These are phyloP conservation scores for Mucor velutinosus DNA, from an alignment of 371 early-diverging fungal species.

Conservation along the genomic window DNA sequence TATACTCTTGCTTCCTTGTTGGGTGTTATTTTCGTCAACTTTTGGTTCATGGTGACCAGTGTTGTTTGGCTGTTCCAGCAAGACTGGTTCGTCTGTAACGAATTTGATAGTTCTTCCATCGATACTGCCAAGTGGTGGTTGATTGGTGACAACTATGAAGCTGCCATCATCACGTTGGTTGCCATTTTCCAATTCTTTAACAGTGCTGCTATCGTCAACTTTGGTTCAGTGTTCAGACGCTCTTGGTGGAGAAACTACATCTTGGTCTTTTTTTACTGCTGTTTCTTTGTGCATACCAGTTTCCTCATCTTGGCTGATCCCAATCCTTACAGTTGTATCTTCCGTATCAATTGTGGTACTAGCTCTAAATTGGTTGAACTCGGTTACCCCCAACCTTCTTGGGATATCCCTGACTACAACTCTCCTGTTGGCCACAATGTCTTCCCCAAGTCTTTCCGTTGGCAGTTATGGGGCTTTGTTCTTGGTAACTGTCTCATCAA, in stretches of 20 bases:
- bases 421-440: conserved; percentile 69
- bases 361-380: conserved; percentile 40
- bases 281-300: conserved; percentile 58
- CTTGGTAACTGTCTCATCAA: conserved; percentile 40
- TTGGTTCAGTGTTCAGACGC: conserved; percentile 69
- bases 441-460: conserved; percentile 67
- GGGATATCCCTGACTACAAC: conserved; percentile 61
- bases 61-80: conserved; percentile 62
- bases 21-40: conserved; percentile 74
- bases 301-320: conserved; percentile 66
- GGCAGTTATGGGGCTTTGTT: conserved; percentile 57
- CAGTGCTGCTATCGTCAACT: conserved; percentile 74
- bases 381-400: conserved; percentile 54
- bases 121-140: conserved; percentile 83
- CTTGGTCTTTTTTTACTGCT: conserved; percentile 57
- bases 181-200: conserved; percentile 71
- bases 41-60: conserved; percentile 48
- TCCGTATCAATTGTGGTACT: conserved; percentile 80
- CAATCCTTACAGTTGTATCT: conserved; percentile 70
- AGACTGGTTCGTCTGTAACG: conserved; percentile 73
- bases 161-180: conserved; percentile 60
- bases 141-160: conserved; percentile 81
- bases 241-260: conserved; percentile 65
- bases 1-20: conserved; percentile 72
- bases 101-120: conserved; percentile 71